These are phyloP conservation scores for Musa balbisiana DNA, from an alignment of 202 grass and related monocot genomes.

Conservation along the genomic window DNA sequence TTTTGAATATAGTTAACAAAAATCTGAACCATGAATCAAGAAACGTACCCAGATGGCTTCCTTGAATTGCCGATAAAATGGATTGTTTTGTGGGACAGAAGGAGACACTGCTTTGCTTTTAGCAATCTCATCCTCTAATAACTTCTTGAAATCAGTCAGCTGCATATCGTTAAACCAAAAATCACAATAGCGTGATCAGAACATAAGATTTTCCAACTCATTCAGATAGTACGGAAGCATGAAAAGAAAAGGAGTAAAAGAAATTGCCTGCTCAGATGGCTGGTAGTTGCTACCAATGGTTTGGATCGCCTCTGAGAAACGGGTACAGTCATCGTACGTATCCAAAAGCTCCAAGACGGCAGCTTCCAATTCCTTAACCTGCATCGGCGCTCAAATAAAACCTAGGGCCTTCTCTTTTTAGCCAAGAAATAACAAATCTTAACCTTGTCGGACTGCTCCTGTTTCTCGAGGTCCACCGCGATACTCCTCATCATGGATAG, in stretches of 20 bases:
- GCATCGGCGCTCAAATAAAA: neutral
- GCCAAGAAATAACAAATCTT: neutral
- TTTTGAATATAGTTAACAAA: neutral
- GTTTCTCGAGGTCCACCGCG: conserved; percentile 60
- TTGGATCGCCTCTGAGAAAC: conserved; percentile 47
- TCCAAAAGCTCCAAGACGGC: conserved; percentile 47
- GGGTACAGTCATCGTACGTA: conserved; percentile 48
- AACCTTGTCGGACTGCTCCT: conserved; percentile 40
- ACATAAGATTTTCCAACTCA: conserved; percentile 1
- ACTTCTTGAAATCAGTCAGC: conserved; percentile 56
- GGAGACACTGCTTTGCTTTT: conserved; percentile 48
- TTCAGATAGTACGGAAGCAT: neutral
- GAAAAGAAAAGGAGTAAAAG: neutral
- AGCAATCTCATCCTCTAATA: conserved; percentile 39
- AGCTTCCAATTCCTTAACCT: conserved; percentile 57
- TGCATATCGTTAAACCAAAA: conserved; percentile 5
- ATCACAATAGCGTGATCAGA: conserved; percentile 7
- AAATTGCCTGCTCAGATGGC: conserved; percentile 40
- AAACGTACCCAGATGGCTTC: conserved; percentile 69
- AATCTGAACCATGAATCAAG: neutral
- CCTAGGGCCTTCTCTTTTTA: neutral
- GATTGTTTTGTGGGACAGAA: conserved; percentile 34
- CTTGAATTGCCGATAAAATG: conserved; percentile 58
- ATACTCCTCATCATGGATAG: conserved; percentile 44
- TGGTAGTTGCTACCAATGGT: conserved; percentile 43